Evolutionary conservation across 1,139 yeast genomes (phyloP).

Genomic region (Blastobotrys persicus): DNA sequence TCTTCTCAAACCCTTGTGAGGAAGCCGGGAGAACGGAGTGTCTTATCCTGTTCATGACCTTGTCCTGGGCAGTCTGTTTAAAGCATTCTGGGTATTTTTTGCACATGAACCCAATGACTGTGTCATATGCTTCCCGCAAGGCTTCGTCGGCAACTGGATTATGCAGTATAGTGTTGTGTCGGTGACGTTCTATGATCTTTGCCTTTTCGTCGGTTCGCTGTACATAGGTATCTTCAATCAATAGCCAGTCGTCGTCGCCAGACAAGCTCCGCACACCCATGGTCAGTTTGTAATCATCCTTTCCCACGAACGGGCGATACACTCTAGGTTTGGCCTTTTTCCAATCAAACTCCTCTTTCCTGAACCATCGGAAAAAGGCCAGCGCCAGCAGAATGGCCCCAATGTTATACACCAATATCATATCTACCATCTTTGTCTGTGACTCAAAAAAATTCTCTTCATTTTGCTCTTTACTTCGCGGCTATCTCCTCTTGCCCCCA

Average conservation of each 20-base stretch:
- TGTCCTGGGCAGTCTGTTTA: slow-evolving; percentile 19
- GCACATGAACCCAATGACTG: slow-evolving; percentile 47
- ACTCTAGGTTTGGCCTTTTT: slow-evolving; percentile 45
- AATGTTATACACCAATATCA: not conserved
- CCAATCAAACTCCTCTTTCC: slow-evolving; percentile 43
- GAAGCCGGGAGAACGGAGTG: slow-evolving; percentile 25
- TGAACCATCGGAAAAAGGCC: slow-evolving; percentile 21
- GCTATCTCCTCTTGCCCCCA: too few species aligned
- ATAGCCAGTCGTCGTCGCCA: slow-evolving; percentile 56
- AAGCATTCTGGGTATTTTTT: slow-evolving; percentile 63
- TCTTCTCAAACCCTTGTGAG: slow-evolving; percentile 12
- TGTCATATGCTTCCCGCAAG: slow-evolving; percentile 55
- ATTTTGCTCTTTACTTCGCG: not conserved
- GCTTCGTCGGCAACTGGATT: slow-evolving; percentile 50
- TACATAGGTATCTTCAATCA: slow-evolving; percentile 63
- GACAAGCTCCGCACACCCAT: slow-evolving; percentile 62
- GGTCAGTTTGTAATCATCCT: slow-evolving; percentile 58
- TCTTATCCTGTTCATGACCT: slow-evolving; percentile 26
- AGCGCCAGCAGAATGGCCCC: not conserved
- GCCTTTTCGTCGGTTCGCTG: slow-evolving; percentile 46
- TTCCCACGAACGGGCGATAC: slow-evolving; percentile 53
- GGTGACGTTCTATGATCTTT: slow-evolving; percentile 43
- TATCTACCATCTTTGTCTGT: not conserved
- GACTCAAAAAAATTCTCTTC: not conserved
- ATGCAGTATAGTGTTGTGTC: slow-evolving; percentile 39